phyloP scores from a whole-genome alignment of 768 basidiomycete genomes.

The Pleurotus tuber-regium region DNA sequence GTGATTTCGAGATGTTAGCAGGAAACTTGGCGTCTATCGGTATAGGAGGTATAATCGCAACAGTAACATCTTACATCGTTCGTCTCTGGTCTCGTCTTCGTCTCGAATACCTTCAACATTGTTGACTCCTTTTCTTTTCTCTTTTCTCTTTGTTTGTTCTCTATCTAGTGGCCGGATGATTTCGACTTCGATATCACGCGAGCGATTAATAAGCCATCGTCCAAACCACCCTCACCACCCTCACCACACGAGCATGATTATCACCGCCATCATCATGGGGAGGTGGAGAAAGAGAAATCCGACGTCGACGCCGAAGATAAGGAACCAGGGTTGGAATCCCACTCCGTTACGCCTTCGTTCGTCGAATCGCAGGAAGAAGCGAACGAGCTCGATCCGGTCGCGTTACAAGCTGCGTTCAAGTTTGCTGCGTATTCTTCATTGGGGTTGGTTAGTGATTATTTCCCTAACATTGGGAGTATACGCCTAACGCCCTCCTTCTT shows the following conservation, averaged over 20 bases:
- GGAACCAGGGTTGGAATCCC: slow-evolving; percentile 28
- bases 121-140: slow-evolving; percentile 1
- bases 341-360: slow-evolving; percentile 26
- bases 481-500: too few relatives aligned
- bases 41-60: slow-evolving; percentile 74
- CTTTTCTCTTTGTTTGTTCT: slow-evolving; percentile 5
- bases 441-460: slow-evolving; percentile 46
- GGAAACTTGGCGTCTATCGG: slow-evolving; percentile 88
- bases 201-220: slow-evolving; percentile 57
- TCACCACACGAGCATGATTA: too few relatives aligned
- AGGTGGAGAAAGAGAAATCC: slow-evolving; percentile 10
- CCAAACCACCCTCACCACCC: too few relatives aligned
- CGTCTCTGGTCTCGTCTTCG: slow-evolving; percentile 18
- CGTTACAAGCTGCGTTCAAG: slow-evolving; percentile 69
- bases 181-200: slow-evolving; percentile 82
- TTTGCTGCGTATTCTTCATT: slow-evolving; percentile 80
- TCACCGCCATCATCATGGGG: slow-evolving; percentile 18
- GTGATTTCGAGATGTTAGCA: slow-evolving; percentile 71
- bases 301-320: slow-evolving; percentile 35
- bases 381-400: slow-evolving; percentile 61
- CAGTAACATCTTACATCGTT: slow-evolving; percentile 62
- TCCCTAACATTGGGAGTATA: background rate
- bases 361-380: slow-evolving; percentile 39
- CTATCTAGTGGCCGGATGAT: slow-evolving; percentile 67
- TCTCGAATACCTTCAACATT: background rate